Base-by-base conservation (phyloP, 805 yeast genomes). In the Metschnikowia bowlesiae region DNA sequence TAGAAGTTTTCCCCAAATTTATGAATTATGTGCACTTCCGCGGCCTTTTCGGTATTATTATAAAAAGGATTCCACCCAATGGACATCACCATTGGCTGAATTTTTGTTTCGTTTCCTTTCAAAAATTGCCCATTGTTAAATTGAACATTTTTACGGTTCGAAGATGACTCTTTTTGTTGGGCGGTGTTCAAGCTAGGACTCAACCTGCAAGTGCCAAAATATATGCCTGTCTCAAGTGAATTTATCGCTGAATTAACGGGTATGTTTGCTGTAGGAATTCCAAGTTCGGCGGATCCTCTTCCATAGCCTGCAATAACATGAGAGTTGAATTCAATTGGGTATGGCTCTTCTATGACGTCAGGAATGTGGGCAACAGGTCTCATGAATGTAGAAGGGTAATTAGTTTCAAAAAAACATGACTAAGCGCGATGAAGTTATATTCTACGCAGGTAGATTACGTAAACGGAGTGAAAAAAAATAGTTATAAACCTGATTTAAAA, bases 11-110 rank as follows among this genome's bases (percentile, higher is more conserved):
- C 61, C 0, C 62, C 55, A 61, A 90, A 94, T 39, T 83, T 69
- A 68, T 89, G 95, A 48, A 94, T 75, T 5, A 94, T 78, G 66
- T 94, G 97, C 22, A 94, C 73, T 61, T 94, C 96, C 3, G 94
- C 95, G 0, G 96, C 84, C 68, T 88, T 89, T 58, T 79, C 79
- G 45, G 80, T 75, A 67, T 94, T 91, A 28, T 83, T 79, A 70
- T 82, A 94, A 64, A 85, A 92, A 36, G 99, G 98, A 63, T 94
- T 94, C 87, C 90, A 89, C 1, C 99, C 99, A 16, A 94, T 77
- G 8, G 96, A 88, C 88, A 92, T 85, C 8, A 94, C 99, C 84
- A 90, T 89, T 0, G 97, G 97, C 28, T 82, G 71, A 1, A 75
- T 76, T 16, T 69, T 68, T 46, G 75, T 74, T 2, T 76, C 69